Base-by-base conservation (phyloP, 768 basidiomycete species). In the Kwoniella dejecticola region DNA sequence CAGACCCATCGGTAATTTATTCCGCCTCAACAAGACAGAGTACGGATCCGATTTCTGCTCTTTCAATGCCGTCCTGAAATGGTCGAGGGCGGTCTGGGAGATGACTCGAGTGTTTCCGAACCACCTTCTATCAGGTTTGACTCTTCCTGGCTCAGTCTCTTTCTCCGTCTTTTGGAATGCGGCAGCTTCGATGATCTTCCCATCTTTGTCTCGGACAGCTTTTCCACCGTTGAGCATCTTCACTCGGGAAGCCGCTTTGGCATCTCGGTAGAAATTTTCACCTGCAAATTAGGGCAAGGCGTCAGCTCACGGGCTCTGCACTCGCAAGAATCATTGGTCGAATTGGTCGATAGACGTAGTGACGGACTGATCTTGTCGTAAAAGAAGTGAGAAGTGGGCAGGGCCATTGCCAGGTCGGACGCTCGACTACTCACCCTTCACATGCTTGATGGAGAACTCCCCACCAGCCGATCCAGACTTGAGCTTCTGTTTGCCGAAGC, bases 31-130 rank as follows among this genome's bases (percentile, higher is more conserved):
- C 31, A 99, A 84, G 11, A 99, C 95, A 8, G 92, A 93, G 76
- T 98, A 99, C 0, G 96, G 96, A 72, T 98, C 94, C 80, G 90
- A 84, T 70, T 91, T 91, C 78, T 87, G 91, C 12, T 84, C 82
- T 23, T 85, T 83, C 45, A 99, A 84, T 71, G 90, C 91, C 13
- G 89, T 91, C 52, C 95, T 83, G 82, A 99, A 99, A 79, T 97
- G 96, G 74, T 96, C 93, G 71, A 99, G 82, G 13, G 95, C 94
- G 24, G 87, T 89, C 77, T 99, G 95, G 21, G 91, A 93, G 75
- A 99, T 97, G 33, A 97, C 95, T 75, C 96, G 83, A n/a, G 96
- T 98, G 80, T 98, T 98, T 42, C 95, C 96, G 72, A 99, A 99
- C 95, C 95, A 99, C 71, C 94, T 81, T 61, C 92, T 83, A 83